A percentile compares a stretch with the other conserved stretches of the same genome.
phyloP scores from a whole-genome alignment of 164 flowering plant genomes.

The Liquidambar formosana region DNA sequence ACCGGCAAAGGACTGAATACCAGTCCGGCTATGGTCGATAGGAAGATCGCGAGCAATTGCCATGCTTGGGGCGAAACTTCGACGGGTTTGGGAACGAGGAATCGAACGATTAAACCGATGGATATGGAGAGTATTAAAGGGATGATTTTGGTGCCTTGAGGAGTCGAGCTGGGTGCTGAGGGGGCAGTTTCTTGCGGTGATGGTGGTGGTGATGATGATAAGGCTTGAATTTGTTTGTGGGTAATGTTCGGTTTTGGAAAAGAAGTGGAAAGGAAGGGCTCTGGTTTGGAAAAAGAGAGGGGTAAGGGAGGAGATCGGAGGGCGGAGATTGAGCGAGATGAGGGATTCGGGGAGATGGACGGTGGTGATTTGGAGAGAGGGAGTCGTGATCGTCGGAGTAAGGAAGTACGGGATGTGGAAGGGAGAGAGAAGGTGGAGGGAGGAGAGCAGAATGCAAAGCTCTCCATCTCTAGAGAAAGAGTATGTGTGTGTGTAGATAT shows the following conservation, averaged over 20 bases:
- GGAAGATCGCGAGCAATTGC: constrained; percentile 82
- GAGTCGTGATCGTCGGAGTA: constrained; percentile 20
- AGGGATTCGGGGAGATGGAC: constrained; percentile 15
- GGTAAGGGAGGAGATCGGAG: constrained; percentile 13
- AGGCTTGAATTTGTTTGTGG: constrained; percentile 9
- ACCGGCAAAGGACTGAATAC: constrained; percentile 84
- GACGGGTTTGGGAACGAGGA: constrained; percentile 64
- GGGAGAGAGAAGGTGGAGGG: constrained; percentile 25
- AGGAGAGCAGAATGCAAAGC: constrained; percentile 45
- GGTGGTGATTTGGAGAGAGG: constrained; percentile 26
- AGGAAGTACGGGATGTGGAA: constrained; percentile 16
- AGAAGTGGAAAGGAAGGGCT: too few relatives aligned
- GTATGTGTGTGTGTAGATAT: too few relatives aligned
- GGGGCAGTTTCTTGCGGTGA: too few relatives aligned
- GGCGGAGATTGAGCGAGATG: constrained; percentile 3
- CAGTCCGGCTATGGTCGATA: constrained; percentile 84
- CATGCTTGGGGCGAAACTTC: constrained; percentile 70
- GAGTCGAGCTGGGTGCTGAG: not conserved
- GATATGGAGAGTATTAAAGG: constrained; percentile 64
- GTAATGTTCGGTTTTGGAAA: too few relatives aligned
- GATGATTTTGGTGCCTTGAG: constrained; percentile 57
- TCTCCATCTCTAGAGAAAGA: constrained; percentile 30
- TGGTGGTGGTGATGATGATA: constrained; percentile 13
- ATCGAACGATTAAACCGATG: constrained; percentile 57
- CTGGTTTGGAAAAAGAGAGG: constrained; percentile 15